These are phyloP conservation scores for Canavalia ensiformis DNA, from an alignment of 306 rosid species.

Conservation along the genomic window DNA sequence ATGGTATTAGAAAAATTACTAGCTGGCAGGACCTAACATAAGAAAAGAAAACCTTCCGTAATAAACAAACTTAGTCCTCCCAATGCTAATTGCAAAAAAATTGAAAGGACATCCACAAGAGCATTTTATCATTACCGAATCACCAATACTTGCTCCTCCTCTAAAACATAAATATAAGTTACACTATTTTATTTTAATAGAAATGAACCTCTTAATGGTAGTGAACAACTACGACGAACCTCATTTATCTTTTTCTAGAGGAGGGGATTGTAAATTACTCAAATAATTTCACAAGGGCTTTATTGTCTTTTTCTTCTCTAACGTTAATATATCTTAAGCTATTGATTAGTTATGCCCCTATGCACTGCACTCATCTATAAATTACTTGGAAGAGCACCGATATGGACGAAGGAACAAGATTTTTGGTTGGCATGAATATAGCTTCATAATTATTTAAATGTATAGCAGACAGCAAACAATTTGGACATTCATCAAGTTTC, in stretches of 20 bases:
- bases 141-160: too few relatives aligned
- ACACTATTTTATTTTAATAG: neutral
- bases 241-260: neutral
- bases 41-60: neutral
- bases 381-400: neutral
- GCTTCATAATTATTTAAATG: neutral
- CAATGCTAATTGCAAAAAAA: neutral
- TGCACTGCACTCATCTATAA: neutral
- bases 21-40: neutral
- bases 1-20: neutral
- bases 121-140: too few relatives aligned
- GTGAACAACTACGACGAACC: neutral
- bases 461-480: neutral
- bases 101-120: neutral
- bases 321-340: neutral
- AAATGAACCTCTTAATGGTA: neutral
- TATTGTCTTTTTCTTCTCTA: neutral
- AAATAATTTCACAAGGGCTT: neutral
- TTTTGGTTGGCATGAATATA: neutral
- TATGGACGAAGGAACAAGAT: neutral
- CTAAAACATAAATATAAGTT: too few relatives aligned
- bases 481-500: neutral
- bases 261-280: neutral
- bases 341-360: neutral
- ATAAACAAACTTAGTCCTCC: neutral